These are phyloP conservation scores for Aspergillus bertholletiae DNA, from an alignment of 495 filamentous ascomycete genomes.

Conservation along the genomic window DNA sequence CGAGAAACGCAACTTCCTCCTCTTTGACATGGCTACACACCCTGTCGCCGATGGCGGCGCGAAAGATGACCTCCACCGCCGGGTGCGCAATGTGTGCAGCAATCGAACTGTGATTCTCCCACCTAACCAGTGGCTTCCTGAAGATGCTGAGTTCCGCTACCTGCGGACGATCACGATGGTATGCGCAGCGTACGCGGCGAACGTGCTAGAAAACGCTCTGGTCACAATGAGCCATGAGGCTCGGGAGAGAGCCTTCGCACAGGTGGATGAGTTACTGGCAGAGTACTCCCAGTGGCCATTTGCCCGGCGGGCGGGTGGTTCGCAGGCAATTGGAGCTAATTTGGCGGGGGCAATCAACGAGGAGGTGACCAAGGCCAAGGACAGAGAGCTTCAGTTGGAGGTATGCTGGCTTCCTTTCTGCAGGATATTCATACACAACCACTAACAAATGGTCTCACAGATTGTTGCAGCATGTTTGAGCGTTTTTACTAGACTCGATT, in stretches of 20 bases:
- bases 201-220: slow-evolving; percentile 96
- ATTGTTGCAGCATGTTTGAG: slow-evolving; percentile 92
- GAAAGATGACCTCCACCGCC: slow-evolving; percentile 92
- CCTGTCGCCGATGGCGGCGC: slow-evolving; percentile 96
- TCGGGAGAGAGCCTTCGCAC: slow-evolving; percentile 88
- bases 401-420: slow-evolving; percentile 42
- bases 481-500: slow-evolving; percentile 95
- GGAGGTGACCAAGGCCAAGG: slow-evolving; percentile 78
- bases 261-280: slow-evolving; percentile 91
- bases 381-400: slow-evolving; percentile 94
- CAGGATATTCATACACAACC: background rate
- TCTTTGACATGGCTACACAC: slow-evolving; percentile 99
- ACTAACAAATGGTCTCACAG: slow-evolving; percentile 31
- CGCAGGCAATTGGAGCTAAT: slow-evolving; percentile 85
- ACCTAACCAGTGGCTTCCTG: slow-evolving; percentile 78
- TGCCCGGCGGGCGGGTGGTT: slow-evolving; percentile 69
- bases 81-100: slow-evolving; percentile 89
- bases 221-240: slow-evolving; percentile 90
- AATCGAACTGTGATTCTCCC: slow-evolving; percentile 90
- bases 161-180: slow-evolving; percentile 91
- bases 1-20: slow-evolving; percentile 97
- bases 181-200: slow-evolving; percentile 95
- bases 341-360: slow-evolving; percentile 83
- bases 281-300: slow-evolving; percentile 99
- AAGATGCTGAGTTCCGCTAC: slow-evolving; percentile 90